Evolutionary conservation across 805 yeast species (phyloP).

Genomic region (Metschnikowia vanudenii): DNA sequence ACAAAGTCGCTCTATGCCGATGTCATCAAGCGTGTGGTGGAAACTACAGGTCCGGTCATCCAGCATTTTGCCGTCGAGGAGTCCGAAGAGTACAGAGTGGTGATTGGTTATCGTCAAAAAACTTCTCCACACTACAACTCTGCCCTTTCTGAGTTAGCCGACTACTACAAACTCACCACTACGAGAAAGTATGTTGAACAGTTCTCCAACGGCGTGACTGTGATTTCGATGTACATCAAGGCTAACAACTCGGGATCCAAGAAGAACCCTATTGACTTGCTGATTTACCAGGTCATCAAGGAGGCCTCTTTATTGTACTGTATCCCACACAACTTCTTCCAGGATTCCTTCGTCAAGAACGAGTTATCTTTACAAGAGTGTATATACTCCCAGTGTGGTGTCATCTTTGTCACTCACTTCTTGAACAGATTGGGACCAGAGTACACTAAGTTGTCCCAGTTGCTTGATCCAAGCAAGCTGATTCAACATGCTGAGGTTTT

Average conservation of each 20-base stretch:
- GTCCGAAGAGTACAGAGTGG: conserved; percentile 78
- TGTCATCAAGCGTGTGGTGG: conserved; percentile 64
- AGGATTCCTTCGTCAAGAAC: conserved; percentile 66
- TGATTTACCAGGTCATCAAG: conserved; percentile 85
- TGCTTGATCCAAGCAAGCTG: conserved; percentile 61
- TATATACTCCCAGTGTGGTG: conserved; percentile 90
- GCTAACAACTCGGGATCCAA: conserved; percentile 19
- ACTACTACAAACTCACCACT: conserved; percentile 80
- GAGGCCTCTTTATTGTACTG: conserved; percentile 92
- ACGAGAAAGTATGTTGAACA: conserved; percentile 93
- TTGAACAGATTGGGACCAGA: conserved; percentile 92
- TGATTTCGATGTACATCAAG: conserved; percentile 81
- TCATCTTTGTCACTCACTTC: conserved; percentile 90
- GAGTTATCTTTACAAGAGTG: conserved; percentile 90
- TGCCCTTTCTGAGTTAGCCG: conserved; percentile 81
- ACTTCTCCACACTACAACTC: conserved; percentile 85
- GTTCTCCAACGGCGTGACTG: conserved; percentile 82
- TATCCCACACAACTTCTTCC: conserved; percentile 83
- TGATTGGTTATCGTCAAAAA: conserved; percentile 83
- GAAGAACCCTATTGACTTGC: conserved; percentile 60
- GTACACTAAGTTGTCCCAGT: conserved; percentile 63
- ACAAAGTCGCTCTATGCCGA: conserved; percentile 77
- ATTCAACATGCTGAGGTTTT: conserved; percentile 73
- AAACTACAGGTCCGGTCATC: conserved; percentile 88
- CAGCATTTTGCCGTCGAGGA: conserved; percentile 80